Evolutionary conservation across 2,329 filamentous ascomycete genomes (phyloP).

Genomic region (Hypoxylon rubiginosum): DNA sequence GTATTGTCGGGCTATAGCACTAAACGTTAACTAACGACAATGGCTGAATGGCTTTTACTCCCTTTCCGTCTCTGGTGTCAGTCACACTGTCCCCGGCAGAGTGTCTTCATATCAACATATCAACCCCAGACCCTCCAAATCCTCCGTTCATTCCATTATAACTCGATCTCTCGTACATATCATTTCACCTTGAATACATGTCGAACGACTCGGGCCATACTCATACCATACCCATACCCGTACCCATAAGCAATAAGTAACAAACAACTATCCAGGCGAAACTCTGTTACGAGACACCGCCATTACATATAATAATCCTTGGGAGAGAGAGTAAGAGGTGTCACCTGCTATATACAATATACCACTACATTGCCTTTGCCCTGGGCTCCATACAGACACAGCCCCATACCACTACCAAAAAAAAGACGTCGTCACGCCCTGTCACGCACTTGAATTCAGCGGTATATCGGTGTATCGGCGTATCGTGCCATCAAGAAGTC

Average conservation of each 20-base stretch:
- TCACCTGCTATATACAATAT: not conserved
- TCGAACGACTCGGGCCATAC: slow-evolving; percentile 27
- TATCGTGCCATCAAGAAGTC: slow-evolving; percentile 22
- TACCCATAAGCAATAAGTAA: not conserved
- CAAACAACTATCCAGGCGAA: slow-evolving; percentile 25
- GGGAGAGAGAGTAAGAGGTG: not conserved
- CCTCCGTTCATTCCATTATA: slow-evolving; percentile 9
- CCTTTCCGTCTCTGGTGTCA: not conserved
- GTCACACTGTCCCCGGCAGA: not conserved
- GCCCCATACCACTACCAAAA: slow-evolving; percentile 16
- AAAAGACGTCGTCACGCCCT: slow-evolving; percentile 15
- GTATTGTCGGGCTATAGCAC: slow-evolving; percentile 5
- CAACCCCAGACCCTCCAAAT: slow-evolving; percentile 1
- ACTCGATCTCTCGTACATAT: slow-evolving; percentile 1
- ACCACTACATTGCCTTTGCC: not conserved
- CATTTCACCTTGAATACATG: not conserved
- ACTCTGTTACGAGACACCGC: slow-evolving; percentile 10
- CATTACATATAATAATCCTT: slow-evolving; percentile 3
- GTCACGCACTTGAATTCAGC: not conserved
- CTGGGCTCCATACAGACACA: slow-evolving; percentile 7
- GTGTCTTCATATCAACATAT: slow-evolving; percentile 4
- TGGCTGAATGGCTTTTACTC: slow-evolving; percentile 1
- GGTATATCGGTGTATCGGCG: not conserved
- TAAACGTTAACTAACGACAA: slow-evolving; percentile 16
- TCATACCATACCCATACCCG: not conserved